Base-by-base conservation (phyloP, 352 stramenopile genomes). In the Aphanomyces cochlioides region DNA sequence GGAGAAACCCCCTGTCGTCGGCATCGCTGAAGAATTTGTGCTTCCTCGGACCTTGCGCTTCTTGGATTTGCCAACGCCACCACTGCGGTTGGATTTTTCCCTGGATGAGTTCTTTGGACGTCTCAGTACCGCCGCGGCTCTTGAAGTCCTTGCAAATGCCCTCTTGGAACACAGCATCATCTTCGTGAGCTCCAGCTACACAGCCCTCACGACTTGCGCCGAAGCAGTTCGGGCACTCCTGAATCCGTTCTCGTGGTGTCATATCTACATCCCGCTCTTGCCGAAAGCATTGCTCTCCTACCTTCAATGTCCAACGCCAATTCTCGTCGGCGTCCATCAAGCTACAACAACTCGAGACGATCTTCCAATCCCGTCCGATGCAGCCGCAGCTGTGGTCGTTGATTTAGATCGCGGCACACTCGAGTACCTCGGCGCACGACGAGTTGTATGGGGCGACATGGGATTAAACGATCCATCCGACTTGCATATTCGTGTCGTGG, bases 291-390 rank as follows among this genome's bases (percentile, higher is more conserved):
- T 97, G 48, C 78, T 96, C 4, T 93, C 89, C 36, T 94, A 96
- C 53, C 79, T 97, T 38, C 87, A 97, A 69, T 96, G 88, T 28
- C 90, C 90, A n/a, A 95, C 89, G 47, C 89, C 89, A 8, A 96
- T 96, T 73, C 77, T 97, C 39, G 86, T 96, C 2, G 90, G 90
- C 28, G 74, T 96, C 1, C 88, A 97, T 67, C 90, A 82, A 28
- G 75, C 77, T 19, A 91, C 86, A 71, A 84, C 82, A 2, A 60
- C 80, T 10, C 80, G 85, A 21, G 78, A 72, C 3, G 81, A 90
- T 47, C 66, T 94, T 3, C 84, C 87, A 7, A 83, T 78, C 3
- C 78, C 80, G 15, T 83, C 84, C 2, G 87, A 80, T 4, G 78
- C 80, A 15, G 83, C 84, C 3, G 88, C 90, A n/a, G 89, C 86